Evolutionary conservation across 495 filamentous ascomycete genomes (phyloP), one percentile per base, ranked within the genome.

Genomic region (Tetracladium marchalianum): DNA sequence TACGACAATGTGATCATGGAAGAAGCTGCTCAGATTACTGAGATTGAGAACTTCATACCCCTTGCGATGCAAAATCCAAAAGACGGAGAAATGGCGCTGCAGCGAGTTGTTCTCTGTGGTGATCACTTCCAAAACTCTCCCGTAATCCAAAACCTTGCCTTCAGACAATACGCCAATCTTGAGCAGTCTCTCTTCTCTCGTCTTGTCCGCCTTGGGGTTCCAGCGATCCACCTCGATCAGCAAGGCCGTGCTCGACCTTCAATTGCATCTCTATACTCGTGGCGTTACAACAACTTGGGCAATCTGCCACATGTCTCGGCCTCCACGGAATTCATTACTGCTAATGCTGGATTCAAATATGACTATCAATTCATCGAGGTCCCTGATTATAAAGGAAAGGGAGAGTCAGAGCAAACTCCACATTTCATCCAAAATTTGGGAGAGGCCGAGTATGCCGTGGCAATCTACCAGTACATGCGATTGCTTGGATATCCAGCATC

Each of bases 1-100:
- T 99, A 97, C 54, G 90, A 97, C 65, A 97, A 95, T 53, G 84
- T 99, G 11, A 72, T 99, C 41, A 95, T 99, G 90, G 92, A 99
- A 73, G 92, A 99, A 68, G 89, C 92, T 2, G 92, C 92, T 16
- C 92, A 99, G 55, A 93, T 97, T 58, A 97, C 93, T 9, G 92
- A 99, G 60, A 85, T 96, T 36, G 93, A 97, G 58, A 94, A 86
- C 57, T 96, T 99, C 65, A 89, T 97, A 43, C 92, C 92, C 15
- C 66, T 93, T 7, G 86, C 87, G 32, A 72, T 99, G 56, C 92
- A 99, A 60, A 86, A 85, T 35, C 77, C 82, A 15, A 80, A 82
- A 58, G 66, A 79, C 46, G 85, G 85, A 32, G 71, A 86, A 53
- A 71, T 84, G 40, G 77, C 81, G 10, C 64, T 99, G 11, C 88